Evolutionary conservation across 2,329 filamentous ascomycete species (phyloP).

Genomic region (Trichoderma simmonsii): DNA sequence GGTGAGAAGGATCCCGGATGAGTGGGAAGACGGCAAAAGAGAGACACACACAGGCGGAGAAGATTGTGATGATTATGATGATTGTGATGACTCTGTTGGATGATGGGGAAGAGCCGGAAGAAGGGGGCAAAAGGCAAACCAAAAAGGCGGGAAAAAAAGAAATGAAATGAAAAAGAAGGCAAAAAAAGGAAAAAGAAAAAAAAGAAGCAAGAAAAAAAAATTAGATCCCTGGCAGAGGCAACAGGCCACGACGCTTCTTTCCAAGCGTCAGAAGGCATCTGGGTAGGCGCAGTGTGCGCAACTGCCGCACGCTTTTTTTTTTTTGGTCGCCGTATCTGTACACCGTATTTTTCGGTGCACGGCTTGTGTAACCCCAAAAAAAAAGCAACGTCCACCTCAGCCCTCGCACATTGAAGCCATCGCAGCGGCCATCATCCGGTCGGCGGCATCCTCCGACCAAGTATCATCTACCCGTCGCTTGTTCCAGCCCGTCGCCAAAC

Average conservation of each 20-base stretch:
- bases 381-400: background rate
- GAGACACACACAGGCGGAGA: background rate
- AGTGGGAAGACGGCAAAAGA: background rate
- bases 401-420: background rate
- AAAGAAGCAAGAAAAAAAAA: background rate
- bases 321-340: background rate
- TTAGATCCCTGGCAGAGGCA: background rate
- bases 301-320: background rate
- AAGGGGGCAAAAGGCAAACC: background rate
- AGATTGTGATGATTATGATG: background rate
- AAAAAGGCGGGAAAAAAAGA: background rate
- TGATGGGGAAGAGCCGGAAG: background rate
- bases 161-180: background rate
- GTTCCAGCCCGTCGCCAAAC: background rate
- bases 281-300: slow-evolving; percentile 1
- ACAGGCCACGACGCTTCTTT: background rate
- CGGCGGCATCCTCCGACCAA: background rate
- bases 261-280: background rate
- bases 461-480: background rate
- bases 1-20: background rate
- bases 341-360: slow-evolving; percentile 10
- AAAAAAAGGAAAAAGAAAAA: background rate
- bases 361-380: background rate
- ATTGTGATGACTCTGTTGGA: background rate
- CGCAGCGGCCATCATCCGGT: background rate